Base-by-base conservation (phyloP, 768 basidiomycete genomes). In the Leccinellum albellum region DNA sequence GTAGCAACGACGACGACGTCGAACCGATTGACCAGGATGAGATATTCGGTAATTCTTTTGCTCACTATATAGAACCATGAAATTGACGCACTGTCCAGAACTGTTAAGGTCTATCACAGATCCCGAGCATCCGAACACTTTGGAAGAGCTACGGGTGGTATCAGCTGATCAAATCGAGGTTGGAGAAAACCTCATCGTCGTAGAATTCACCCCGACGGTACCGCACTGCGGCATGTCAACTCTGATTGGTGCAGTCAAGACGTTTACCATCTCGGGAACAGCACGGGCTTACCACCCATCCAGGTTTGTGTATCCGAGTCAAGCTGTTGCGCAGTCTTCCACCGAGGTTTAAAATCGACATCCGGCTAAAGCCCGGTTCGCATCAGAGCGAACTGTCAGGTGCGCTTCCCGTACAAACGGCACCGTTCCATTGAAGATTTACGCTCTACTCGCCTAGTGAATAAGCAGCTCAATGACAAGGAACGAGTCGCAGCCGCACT, bases 151-250 rank as follows among this genome's bases (percentile, higher is more conserved):
- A 9, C 87, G 91, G 23, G 97, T 99, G 35, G 95, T 99, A 42
- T 96, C 93, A 48, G 84, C 86, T 6, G 86, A 91, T 10, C 95
- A 98, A 66, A 87, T 98, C 56, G 74, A 75, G 13, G 74, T 88
- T 37, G 73, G 65, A 32, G 67, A 74, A n/a, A 89, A 94, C 60
- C 80, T 80, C 52, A 78, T 99, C 51, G 77, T 82, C 33, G 87
- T 99, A 61, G 94, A 96, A 68, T 95, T 98, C 67, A 98, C 97
- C 6, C 96, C 97, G 4, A 98, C 97, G 0, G 92, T 97, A 15
- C 96, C 97, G 10, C 95, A 98, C 67, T 98, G 96, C 61, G 94
- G 94, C 50, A 94, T 94, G 92, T 95, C 94, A 10, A 98, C 95
- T 3, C 76, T 98, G 51, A 98, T 99, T 55, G 96, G 95, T 90